Evolutionary conservation across 2,329 filamentous ascomycete genomes (phyloP), one percentile per base, ranked within the genome.

Genomic region (Paraconiothyrium sp.): DNA sequence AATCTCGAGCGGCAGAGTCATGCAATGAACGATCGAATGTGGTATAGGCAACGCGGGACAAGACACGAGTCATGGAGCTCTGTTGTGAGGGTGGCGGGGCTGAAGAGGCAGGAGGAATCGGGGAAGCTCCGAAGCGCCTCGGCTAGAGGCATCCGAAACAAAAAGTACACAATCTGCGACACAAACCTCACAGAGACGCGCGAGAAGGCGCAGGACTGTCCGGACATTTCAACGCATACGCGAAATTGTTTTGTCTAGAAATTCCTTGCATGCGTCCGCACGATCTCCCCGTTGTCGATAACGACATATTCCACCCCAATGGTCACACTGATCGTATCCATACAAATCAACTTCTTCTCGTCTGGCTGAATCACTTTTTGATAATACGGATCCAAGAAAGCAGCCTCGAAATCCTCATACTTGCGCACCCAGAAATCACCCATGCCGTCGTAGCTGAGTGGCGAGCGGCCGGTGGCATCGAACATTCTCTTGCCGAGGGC

Each of bases 381-480:
- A 54, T 74, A 74, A 34, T 68, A 67, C 34, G 62, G 60, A 58
- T 72, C 71, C 20, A 64, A 50, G 20, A 72, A 74, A 1, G 69
- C 70, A 41, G 58, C 63, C 44, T 73, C 61, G 24, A 69, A 74
- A 43, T 73, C 68, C 32, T 72, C 65, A 14, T 66, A 73, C 1
- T 62, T 68, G 43, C 52, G 65, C 20, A 72, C 65, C 55, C 67
- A 73, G 49, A 75, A 75, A 30, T 72, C 71, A 13, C 65, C 70
- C 56, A 67, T 69, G 27, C 67, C 69, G 44, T 69, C 69, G 47
- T 67, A 73, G 0, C 66, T 57, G 13, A 67, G 54, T 2, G 64
- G 62, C 2, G 49, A 44, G 14, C 61, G 56, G 13, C 59, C 57
- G 8, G 61, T 66, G 16, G 54, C 55, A 8, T 64, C 59, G 50